Base-by-base conservation (phyloP, 2,329 filamentous ascomycete genomes). In the Colletotrichum theobromicola region DNA sequence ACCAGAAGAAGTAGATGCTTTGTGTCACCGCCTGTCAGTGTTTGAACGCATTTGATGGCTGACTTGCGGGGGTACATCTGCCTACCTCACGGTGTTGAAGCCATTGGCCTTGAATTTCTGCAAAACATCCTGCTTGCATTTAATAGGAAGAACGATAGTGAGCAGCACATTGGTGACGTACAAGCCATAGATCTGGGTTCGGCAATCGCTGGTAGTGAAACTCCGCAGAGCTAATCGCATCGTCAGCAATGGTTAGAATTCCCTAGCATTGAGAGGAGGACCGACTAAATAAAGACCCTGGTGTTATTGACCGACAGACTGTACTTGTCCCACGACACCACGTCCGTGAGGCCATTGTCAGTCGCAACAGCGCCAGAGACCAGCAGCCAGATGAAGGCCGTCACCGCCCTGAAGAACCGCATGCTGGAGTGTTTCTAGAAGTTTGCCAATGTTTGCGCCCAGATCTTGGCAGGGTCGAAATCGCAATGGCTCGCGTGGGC, bases 61-160 rank as follows among this genome's bases (percentile, higher is more conserved):
- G 42, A 50, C 10, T 21, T 21, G 42, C n/a, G 21, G 13, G 42
- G n/a, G n/a, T n/a, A 7, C 42, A 4, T 50, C 13, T 16, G 32
- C 66, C 80, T 94, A 93, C 0, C 92, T 94, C 5, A 96, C 93
- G 65, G 91, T 89, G 78, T 94, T 96, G 84, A 95, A 96, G 0
- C 95, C 95, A 2, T 95, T 84, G 1, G 94, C 93, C 82, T 94
- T 95, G 82, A 97, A 91, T 83, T 97, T 97, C 79, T 97, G 93
- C 77, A 97, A 93, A 4, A 96, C 81, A 77, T 96, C 93, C 37
- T 79, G 79, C 7, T 24, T 7, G 12, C 12, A n/a, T n/a, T 74
- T 26, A 74, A 50, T 21, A 55, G 7, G 15, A 5, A 16, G 50
- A 18, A 60, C 12, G 13, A 16, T 16, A 9, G 16, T 5, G 8